Evolutionary conservation across 1,139 yeast genomes (phyloP).

Genomic region (Kodamaea fungicola): DNA sequence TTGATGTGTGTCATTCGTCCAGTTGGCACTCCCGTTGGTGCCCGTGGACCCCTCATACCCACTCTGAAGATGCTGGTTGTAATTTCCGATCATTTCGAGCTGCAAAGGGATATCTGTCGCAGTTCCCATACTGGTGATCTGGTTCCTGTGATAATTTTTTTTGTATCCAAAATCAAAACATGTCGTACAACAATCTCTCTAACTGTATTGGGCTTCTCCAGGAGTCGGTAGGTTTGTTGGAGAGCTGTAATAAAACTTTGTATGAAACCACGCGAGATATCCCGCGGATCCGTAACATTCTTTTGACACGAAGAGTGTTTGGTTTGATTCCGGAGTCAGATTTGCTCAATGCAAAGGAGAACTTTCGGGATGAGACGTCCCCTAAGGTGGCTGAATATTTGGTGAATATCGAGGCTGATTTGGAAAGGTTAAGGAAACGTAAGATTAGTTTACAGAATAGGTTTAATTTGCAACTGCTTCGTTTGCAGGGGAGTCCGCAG

Average conservation of each 20-base stretch:
- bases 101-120: conserved; percentile 8
- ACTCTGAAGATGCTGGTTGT: conserved; percentile 1
- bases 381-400: conserved; percentile 25
- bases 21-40: background rate
- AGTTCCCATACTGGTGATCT: conserved; percentile 4
- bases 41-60: background rate
- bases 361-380: conserved; percentile 26
- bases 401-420: conserved; percentile 12
- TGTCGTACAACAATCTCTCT: conserved; percentile 12
- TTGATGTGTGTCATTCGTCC: background rate
- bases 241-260: conserved; percentile 26
- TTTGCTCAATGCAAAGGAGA: conserved; percentile 33
- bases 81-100: conserved; percentile 6
- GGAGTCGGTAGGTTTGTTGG: conserved; percentile 30
- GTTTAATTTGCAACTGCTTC: conserved; percentile 30
- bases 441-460: conserved; percentile 28
- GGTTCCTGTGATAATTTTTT: background rate
- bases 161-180: conserved; percentile 1
- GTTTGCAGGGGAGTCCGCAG: conserved; percentile 22
- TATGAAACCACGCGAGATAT: conserved; percentile 34
- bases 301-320: conserved; percentile 36
- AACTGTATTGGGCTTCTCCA: conserved; percentile 30
- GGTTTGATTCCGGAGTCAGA: conserved; percentile 43
- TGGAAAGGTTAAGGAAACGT: conserved; percentile 19
- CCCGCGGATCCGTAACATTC: conserved; percentile 30